Base-by-base conservation (phyloP, 2,329 filamentous ascomycete genomes). In the Colletotrichum magnum region DNA sequence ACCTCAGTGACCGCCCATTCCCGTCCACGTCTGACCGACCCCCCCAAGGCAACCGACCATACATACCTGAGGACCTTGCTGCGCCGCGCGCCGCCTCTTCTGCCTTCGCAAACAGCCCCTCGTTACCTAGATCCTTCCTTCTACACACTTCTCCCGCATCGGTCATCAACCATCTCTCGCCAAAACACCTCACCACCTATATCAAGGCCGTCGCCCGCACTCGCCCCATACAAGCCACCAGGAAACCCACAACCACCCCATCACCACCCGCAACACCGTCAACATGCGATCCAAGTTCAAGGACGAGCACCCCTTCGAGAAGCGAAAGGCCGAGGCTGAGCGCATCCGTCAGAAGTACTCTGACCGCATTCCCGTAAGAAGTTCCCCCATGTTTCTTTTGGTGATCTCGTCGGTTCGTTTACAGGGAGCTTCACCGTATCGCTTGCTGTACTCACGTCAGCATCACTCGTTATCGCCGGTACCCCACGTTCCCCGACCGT, bases 281-380 rank as follows among this genome's bases (percentile, higher is more conserved):
- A 94, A 79, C 75, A 98, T 98, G 94, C 93, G 95, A 81, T 97
- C 94, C 88, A 98, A 98, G 91, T 99, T 99, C 86, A 99, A 99
- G 94, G 96, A 99, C 92, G 96, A 98, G 90, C 96, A 98, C 84
- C 94, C 94, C 77, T 98, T 98, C 83, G 96, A 98, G 92, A 99
- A 99, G 94, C 94, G 96, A 87, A 98, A 98, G 94, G 96, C 96
- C 74, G 96, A 99, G 87, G 96, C 96, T 81, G 96, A 99, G 89
- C 95, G 96, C 83, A 98, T 98, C 83, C 94, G 96, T 75, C 95
- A 98, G 88, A 99, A 99, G 86, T 99, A 99, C 83, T 91, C 94
- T 76, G 96, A 99, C 83, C 94, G 96, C 78, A 99, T 99, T 85
- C 96, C 96, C 59, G 96, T 98, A 90, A 82, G 94, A 90, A 70